Conservation (phyloP, 2,329 filamentous ascomycete species). For the Mycogone perniciosa region DNA sequence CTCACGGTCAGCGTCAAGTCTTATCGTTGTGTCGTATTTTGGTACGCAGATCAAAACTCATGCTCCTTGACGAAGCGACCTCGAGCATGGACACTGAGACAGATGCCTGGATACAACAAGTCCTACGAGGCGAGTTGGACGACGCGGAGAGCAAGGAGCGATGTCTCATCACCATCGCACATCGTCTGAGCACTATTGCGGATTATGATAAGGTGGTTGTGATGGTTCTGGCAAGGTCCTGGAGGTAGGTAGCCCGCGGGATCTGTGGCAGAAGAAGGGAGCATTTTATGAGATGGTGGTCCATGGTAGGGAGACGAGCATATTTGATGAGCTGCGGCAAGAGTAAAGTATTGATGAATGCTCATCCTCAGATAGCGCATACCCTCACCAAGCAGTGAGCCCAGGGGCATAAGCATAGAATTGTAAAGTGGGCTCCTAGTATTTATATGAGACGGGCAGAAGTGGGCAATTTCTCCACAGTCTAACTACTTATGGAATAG, state of each 20-base stretch:
- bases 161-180: constrained; percentile 44
- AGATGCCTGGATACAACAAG: constrained; percentile 40
- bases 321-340: no score
- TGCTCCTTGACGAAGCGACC: constrained; percentile 45
- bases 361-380: no score
- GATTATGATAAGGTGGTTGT: constrained; percentile 47
- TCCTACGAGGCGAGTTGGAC: constrained; percentile 37
- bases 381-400: no score
- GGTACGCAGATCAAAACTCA: constrained; percentile 39
- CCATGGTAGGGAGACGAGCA: constrained; percentile 32
- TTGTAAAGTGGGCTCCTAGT: no score
- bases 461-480: constrained; percentile 2
- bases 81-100: constrained; percentile 44
- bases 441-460: not conserved
- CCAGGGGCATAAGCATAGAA: constrained; percentile 21
- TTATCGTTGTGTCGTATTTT: constrained; percentile 42
- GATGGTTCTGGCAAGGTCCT: constrained; percentile 38
- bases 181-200: constrained; percentile 44
- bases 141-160: constrained; percentile 28
- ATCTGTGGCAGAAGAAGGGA: constrained; percentile 31
- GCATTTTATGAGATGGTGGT: constrained; percentile 40
- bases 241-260: constrained; percentile 33
- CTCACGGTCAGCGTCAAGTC: constrained; percentile 44
- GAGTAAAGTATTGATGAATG: no score
- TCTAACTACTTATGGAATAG: constrained; percentile 5